A percentile compares a stretch with the other conserved stretches of the same genome.
Evolutionary conservation across 805 yeast genomes (phyloP).

Genomic region (Lipomyces spencermartinsiae): DNA sequence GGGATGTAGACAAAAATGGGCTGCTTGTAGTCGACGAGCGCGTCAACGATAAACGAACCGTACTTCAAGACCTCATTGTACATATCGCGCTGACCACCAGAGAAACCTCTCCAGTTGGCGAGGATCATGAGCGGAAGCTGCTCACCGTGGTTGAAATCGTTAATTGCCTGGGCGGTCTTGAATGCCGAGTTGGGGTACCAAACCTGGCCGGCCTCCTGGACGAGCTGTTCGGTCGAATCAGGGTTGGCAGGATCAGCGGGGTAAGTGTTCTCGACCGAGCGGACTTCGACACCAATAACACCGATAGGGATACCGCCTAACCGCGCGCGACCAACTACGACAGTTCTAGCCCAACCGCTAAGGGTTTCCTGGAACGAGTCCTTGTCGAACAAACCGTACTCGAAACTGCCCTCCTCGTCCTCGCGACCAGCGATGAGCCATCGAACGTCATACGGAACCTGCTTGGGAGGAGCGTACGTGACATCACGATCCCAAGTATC

Average conservation of each 20-base stretch:
- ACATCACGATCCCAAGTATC: slow-evolving; percentile 96
- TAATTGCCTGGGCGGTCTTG: slow-evolving; percentile 98
- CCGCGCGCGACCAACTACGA: slow-evolving; percentile 98
- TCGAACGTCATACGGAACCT: slow-evolving; percentile 86
- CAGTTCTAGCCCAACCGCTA: slow-evolving; percentile 99
- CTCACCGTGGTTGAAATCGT: slow-evolving; percentile 97
- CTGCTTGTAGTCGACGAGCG: slow-evolving; percentile 92
- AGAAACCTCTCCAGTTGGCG: slow-evolving; percentile 99
- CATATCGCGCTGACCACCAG: slow-evolving; percentile 99
- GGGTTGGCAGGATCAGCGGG: slow-evolving; percentile 99
- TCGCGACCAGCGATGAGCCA: slow-evolving; percentile 90
- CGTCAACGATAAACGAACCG: slow-evolving; percentile 97
- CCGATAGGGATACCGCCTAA: slow-evolving; percentile 99
- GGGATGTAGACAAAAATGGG: slow-evolving; percentile 98
- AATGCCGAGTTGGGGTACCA: slow-evolving; percentile 99
- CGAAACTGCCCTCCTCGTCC: slow-evolving; percentile 68
- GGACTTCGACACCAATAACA: slow-evolving; percentile 94
- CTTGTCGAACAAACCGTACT: slow-evolving; percentile 88
- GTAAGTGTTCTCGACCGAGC: slow-evolving; percentile 82
- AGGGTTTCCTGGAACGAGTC: slow-evolving; percentile 94
- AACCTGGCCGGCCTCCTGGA: slow-evolving; percentile 98
- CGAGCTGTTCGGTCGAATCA: slow-evolving; percentile 81
- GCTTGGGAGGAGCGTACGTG: slow-evolving; percentile 74
- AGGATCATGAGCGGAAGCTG: slow-evolving; percentile 95
- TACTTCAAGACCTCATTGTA: slow-evolving; percentile 96